Base-by-base conservation (phyloP, 2,329 filamentous ascomycete genomes). In the Dactylellina sp. region DNA sequence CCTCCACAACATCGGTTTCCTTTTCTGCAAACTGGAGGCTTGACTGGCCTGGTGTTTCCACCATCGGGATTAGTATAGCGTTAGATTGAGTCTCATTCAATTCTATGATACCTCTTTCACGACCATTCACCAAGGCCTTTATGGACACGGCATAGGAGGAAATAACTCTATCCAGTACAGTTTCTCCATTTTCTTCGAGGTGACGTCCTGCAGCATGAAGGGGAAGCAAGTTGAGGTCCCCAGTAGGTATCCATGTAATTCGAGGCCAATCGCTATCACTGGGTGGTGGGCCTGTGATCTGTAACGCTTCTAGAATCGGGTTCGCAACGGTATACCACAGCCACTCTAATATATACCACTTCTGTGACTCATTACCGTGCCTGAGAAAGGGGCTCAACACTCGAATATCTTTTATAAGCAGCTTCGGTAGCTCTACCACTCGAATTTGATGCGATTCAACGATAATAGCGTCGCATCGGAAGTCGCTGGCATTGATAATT, bases 131-230 rank as follows among this genome's bases (percentile, higher is more conserved):
- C 0, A 83, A 32, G 1, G 79, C 72, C 70, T 79, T 81, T 35
- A 83, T 56, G 1, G 81, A 82, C 0, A 79, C 76, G n/a, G 62
- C 78, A 56, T 83, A 83, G 0, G 81, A 82, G 1, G 81, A 83
- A 0, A 82, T 77, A 9, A 81, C 81, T 44, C 79, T 75, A 52
- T 82, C 80, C 0, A 82, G 44, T 0, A 79, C 79, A 0, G 79
- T 80, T 4, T 79, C 66, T 0, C 20, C 39, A 7, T 70, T 76
- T 1, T 55, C 44, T 5, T 62, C 22, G 0, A 24, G 6, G 56
- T 82, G 79, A 25, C 76, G 53, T 12, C 81, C 81, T 0, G 81
- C 80, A 0, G 80, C 80, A 62, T 82, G 80, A 2, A 82, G 32
- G 7, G 80, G 80, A 20, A 82, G 78, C 4, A 65, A 63, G 52